Evolutionary conservation across 2,329 filamentous ascomycete genomes (phyloP).

Genomic region (Paecilomyces variotii): DNA sequence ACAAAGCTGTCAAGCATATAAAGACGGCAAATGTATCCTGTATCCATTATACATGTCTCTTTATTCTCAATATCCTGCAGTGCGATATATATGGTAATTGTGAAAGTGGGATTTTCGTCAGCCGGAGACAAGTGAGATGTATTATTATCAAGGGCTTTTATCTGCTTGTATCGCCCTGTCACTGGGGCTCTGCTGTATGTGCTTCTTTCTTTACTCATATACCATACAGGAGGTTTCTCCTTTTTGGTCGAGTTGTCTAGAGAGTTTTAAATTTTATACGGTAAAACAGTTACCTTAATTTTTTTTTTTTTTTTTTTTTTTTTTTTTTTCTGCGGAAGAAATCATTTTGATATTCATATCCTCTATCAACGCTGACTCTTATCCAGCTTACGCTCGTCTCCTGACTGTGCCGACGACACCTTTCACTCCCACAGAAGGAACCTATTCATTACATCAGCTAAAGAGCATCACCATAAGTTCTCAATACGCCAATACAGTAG

Average conservation of each 20-base stretch:
- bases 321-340: background rate
- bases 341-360: background rate
- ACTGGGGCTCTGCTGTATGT: background rate
- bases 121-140: background rate
- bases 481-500: slow-evolving; percentile 31
- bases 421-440: background rate
- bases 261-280: too few species aligned
- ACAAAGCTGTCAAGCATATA: background rate
- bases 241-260: too few species aligned
- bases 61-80: background rate
- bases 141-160: background rate
- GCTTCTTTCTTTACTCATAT: background rate
- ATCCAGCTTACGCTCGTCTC: background rate
- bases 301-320: too few species aligned
- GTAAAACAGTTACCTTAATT: too few species aligned
- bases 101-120: background rate
- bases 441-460: background rate
- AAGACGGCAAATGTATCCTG: background rate
- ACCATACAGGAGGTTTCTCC: too few species aligned
- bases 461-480: slow-evolving; percentile 39
- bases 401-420: background rate
- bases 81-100: background rate
- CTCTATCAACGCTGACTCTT: background rate
- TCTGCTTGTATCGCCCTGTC: background rate
- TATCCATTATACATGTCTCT: background rate